Conservation (phyloP, 257 asterid genomes). For the Lantana camara region DNA sequence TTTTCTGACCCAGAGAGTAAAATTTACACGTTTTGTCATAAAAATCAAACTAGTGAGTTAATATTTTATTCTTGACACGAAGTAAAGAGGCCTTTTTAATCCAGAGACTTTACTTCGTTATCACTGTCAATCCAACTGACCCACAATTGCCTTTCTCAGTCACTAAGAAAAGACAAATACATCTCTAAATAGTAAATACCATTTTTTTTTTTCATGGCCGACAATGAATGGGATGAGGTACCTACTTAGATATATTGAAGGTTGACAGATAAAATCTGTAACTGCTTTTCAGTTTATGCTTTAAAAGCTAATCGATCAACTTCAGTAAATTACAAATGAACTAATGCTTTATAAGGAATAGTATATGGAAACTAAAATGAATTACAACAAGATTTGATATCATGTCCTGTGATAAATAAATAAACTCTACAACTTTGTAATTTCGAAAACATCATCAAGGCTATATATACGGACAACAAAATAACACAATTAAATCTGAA, state of each 20-base stretch:
- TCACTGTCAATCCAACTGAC: conserved; percentile 4
- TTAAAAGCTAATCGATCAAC: not conserved
- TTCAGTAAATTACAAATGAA: not conserved
- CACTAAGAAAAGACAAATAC: conserved; percentile 9
- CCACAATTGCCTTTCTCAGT: conserved; percentile 1
- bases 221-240: too few species aligned
- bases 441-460: too few species aligned
- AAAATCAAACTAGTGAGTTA: too few species aligned
- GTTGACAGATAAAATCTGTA: not conserved
- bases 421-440: too few species aligned
- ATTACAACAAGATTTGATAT: not conserved
- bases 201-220: not conserved
- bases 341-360: conserved; percentile 1
- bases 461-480: too few species aligned
- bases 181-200: not conserved
- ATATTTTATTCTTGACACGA: too few species aligned
- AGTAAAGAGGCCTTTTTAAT: not conserved
- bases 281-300: not conserved
- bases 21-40: too few species aligned
- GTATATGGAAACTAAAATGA: not conserved
- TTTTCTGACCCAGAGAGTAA: too few species aligned
- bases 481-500: too few species aligned
- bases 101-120: conserved; percentile 8
- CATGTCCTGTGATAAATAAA: too few species aligned
- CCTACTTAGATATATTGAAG: too few species aligned